Evolutionary conservation across 192 early-diverging fungal species (phyloP), one percentile per base, ranked within the genome.

Genomic region (Coemansia sp.): DNA sequence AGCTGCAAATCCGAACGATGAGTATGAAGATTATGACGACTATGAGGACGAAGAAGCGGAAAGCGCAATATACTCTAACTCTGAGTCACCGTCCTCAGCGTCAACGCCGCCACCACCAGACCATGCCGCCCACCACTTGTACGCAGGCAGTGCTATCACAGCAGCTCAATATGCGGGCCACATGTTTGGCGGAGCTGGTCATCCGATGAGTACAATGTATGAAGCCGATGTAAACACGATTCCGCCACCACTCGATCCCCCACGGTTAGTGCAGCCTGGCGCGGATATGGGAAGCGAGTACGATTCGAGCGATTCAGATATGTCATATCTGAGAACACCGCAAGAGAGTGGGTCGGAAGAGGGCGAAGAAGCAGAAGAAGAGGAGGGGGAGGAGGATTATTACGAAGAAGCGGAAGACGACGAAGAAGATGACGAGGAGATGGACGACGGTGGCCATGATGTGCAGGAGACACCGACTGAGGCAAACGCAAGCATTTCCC

Each of bases 291-390:
- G 44, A 1, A 62, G 62, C 5, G 77, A 65, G 18, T 73, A 64
- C 51, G 75, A 73, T 16, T 64, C 74, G 33, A 74, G 67, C 18
- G 80, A 83, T 43, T 63, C 80, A 1, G 80, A 83, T 15, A 41
- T 30, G 26, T 83, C 80, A 2, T 73, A 63, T 33, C 44, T 83
- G 35, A 67, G 60, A 48, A 83, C 80, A 21, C 80, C 80, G 14
- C 68, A 67, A 16, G 79, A 77, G 52, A 68, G 66, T 9, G 69
- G 64, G 11, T 67, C 74, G 15, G 74, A 64, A 46, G 69, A 52
- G 10, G 43, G 30, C 15, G 71, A 60, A 34, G 68, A 63, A 15
- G 68, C 24, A 4, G 68, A 62, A 30, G 61, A 70, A 18, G 53
- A 36, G 43, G 61, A 34, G n/a, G 61, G 56, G 12, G 26, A 55